phyloP scores from a whole-genome alignment of 352 stramenopile species.

The Phytopythium kandeliae region DNA sequence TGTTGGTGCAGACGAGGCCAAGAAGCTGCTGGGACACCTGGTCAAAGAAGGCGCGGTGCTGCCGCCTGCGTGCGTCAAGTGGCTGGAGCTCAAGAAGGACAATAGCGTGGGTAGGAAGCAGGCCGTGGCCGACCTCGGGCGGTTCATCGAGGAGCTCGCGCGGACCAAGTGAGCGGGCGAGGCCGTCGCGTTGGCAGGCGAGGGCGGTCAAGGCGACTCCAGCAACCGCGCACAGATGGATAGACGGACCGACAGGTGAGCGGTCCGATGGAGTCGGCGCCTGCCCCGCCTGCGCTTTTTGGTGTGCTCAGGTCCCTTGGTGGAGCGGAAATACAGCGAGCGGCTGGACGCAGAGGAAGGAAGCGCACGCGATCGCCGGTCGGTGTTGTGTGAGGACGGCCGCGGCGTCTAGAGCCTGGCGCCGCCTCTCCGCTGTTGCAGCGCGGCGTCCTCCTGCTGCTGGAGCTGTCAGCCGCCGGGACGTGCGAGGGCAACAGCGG shows the following conservation, averaged over 20 bases:
- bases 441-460: constrained; percentile 37
- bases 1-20: constrained; percentile 44
- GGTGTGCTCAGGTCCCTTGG: not conserved
- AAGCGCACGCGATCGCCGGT: not conserved
- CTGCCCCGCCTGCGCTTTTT: constrained; percentile 2
- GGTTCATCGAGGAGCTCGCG: constrained; percentile 69
- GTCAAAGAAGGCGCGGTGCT: constrained; percentile 55
- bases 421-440: constrained; percentile 20
- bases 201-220: not conserved
- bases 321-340: constrained; percentile 3
- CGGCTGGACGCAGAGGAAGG: not conserved
- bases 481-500: not conserved
- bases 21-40: constrained; percentile 62
- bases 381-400: constrained; percentile 1
- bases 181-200: not conserved
- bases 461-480: constrained; percentile 25
- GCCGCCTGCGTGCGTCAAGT: constrained; percentile 49
- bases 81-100: constrained; percentile 72
- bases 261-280: not conserved
- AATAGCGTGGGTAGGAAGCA: constrained; percentile 70
- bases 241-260: not conserved
- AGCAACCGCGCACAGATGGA: not conserved
- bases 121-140: constrained; percentile 53
- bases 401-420: constrained; percentile 24
- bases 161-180: constrained; percentile 47